phyloP scores from a whole-genome alignment of 176 grass and related monocot genomes.

The Chloris gayana region DNA sequence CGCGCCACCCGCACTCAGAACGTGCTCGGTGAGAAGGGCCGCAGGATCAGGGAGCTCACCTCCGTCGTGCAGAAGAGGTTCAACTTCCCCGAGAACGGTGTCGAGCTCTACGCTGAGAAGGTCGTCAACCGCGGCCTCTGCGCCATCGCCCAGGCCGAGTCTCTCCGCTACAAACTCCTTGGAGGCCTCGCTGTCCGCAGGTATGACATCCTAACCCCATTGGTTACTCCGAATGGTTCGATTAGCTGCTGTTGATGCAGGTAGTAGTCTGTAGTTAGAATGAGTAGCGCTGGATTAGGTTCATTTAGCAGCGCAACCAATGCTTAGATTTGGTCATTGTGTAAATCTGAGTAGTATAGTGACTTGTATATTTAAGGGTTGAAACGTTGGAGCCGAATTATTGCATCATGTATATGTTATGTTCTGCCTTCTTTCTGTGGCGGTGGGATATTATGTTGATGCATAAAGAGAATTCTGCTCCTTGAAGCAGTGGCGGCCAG shows the following conservation, averaged over 20 bases:
- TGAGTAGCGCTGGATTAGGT: no score
- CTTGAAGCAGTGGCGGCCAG: no score
- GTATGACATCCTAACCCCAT: slow-evolving; percentile 21
- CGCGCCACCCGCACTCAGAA: slow-evolving; percentile 81
- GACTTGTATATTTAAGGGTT: no score
- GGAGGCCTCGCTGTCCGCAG: slow-evolving; percentile 84
- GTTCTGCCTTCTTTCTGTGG: no score
- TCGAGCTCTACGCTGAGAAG: slow-evolving; percentile 82
- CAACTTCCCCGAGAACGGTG: slow-evolving; percentile 80
- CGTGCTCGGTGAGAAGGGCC: slow-evolving; percentile 77
- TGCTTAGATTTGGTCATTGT: no score
- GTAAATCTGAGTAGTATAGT: no score
- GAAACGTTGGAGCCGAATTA: no score
- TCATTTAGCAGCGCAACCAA: no score
- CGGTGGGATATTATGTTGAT: no score
- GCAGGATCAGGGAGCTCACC: slow-evolving; percentile 79
- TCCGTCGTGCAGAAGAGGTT: slow-evolving; percentile 86
- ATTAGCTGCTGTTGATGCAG: not conserved
- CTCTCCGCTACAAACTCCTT: slow-evolving; percentile 80
- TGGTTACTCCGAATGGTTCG: not conserved
- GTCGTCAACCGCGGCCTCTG: slow-evolving; percentile 82
- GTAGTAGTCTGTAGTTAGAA: no score
- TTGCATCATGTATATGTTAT: no score
- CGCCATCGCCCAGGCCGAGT: slow-evolving; percentile 81
- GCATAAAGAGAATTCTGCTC: no score